Evolutionary conservation across 2,329 filamentous ascomycete species (phyloP), one percentile per base, ranked within the genome.

Genomic region (Aspergillus calidoustus): DNA sequence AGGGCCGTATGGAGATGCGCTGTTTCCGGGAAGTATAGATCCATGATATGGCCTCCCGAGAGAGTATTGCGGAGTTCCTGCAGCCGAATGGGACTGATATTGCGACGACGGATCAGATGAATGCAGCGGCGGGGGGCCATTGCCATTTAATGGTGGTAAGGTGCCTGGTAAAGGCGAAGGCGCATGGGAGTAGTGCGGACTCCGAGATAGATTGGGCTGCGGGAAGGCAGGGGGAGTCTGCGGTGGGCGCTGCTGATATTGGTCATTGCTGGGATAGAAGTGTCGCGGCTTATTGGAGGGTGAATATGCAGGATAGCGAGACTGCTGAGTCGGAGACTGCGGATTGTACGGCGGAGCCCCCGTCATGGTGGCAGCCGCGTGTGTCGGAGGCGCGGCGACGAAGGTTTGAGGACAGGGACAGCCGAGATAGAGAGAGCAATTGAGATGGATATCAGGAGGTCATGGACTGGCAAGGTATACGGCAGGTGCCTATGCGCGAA

Each of bases 291-390:
- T 79, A 64, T 71, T 76, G 49, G 79, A 75, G 53, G 79, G 79
- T 48, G 78, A 80, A 66, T 80, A 80, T 60, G 72, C 71, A 62
- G 76, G 71, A 68, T 74, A 79, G 58, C 74, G 75, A 60, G 75
- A 71, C 68, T 79, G 77, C 68, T 80, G 77, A 61, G 78, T 77
- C 60, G 79, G 79, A 67, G 79, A 81, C 68, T 79, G 79, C 62
- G 76, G 72, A 68, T 77, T 76, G 67, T 78, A 80, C 62, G 79
- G 78, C 66, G 79, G 78, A 74, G 73, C 76, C 66, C 77, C 77
- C 64, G 77, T 74, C 77, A 80, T 80, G 70, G 68, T 76, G 74
- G 68, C 76, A 73, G 69, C 70, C 70, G 71, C 69, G 69, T 71
- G 67, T 69, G 66, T 64, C 64, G 69, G 65, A 62, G 64, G 65